Conservation (phyloP, 176 grass and related monocot genomes). For the Canna indica region DNA sequence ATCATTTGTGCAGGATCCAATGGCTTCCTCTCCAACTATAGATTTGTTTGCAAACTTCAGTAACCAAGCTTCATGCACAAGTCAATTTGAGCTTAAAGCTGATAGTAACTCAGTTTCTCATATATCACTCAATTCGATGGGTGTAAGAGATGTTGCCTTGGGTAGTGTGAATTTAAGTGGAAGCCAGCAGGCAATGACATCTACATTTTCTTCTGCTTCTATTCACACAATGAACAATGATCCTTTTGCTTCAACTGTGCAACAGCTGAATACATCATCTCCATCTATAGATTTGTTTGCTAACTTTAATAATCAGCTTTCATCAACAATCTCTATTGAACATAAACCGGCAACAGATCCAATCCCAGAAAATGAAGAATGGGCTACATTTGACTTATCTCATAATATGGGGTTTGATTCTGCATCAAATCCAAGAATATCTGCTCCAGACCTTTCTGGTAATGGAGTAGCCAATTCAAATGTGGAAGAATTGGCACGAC, state of each 20-base stretch:
- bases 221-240: slow-evolving; percentile 21
- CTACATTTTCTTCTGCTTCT: slow-evolving; percentile 32
- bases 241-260: slow-evolving; percentile 33
- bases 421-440: slow-evolving; percentile 29
- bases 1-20: slow-evolving; percentile 27
- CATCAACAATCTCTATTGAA: slow-evolving; percentile 25
- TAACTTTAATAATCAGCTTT: slow-evolving; percentile 41
- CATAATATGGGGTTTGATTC: slow-evolving; percentile 28
- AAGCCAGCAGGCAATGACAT: slow-evolving; percentile 23
- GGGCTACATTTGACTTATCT: slow-evolving; percentile 72
- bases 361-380: slow-evolving; percentile 49
- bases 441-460: slow-evolving; percentile 29
- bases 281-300: slow-evolving; percentile 51
- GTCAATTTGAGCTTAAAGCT: neutral
- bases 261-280: slow-evolving; percentile 20
- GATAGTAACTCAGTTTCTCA: neutral
- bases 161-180: slow-evolving; percentile 30
- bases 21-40: slow-evolving; percentile 1
- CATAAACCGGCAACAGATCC: slow-evolving; percentile 28
- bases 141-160: slow-evolving; percentile 26
- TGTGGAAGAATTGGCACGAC: slow-evolving; percentile 21
- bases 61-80: slow-evolving; percentile 1
- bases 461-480: slow-evolving; percentile 26
- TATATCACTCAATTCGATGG: slow-evolving; percentile 32
- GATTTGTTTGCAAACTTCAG: slow-evolving; percentile 14